Evolutionary conservation across 2,329 filamentous ascomycete genomes (phyloP).

Genomic region (Colletotrichum ledebouriae): DNA sequence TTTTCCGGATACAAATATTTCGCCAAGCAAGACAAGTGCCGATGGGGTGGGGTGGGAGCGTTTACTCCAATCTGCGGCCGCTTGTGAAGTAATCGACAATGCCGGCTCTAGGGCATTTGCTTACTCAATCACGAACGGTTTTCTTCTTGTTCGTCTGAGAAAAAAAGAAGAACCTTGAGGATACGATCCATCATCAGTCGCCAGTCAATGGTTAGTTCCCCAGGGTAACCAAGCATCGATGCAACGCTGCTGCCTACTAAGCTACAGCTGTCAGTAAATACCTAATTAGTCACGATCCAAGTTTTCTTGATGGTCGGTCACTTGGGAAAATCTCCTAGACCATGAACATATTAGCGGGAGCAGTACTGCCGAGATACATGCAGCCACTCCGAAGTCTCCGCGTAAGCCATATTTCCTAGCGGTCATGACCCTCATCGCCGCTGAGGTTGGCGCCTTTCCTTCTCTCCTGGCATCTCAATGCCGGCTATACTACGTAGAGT

Average conservation of each 20-base stretch:
- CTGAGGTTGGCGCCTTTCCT: no score
- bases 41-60: conserved; percentile 19
- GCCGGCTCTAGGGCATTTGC: conserved; percentile 4
- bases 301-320: neutral
- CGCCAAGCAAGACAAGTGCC: conserved; percentile 29
- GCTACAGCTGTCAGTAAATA: neutral
- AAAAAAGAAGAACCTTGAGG: neutral
- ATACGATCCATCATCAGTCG: neutral
- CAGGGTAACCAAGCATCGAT: conserved; percentile 27
- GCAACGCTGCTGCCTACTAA: conserved; percentile 12
- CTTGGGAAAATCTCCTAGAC: neutral
- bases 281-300: no score
- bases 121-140: no score
- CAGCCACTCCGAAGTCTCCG: conserved; percentile 15
- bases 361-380: no score
- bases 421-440: neutral
- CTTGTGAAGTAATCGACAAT: neutral
- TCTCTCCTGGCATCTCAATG: neutral
- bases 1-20: neutral
- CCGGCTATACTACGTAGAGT: neutral
- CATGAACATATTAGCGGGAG: conserved; percentile 12
- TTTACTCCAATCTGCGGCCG: conserved; percentile 37
- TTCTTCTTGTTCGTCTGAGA: neutral
- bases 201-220: neutral
- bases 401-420: conserved; percentile 14